phyloP scores from a whole-genome alignment of 805 yeast genomes.

The Hanseniaspora valbyensis region DNA sequence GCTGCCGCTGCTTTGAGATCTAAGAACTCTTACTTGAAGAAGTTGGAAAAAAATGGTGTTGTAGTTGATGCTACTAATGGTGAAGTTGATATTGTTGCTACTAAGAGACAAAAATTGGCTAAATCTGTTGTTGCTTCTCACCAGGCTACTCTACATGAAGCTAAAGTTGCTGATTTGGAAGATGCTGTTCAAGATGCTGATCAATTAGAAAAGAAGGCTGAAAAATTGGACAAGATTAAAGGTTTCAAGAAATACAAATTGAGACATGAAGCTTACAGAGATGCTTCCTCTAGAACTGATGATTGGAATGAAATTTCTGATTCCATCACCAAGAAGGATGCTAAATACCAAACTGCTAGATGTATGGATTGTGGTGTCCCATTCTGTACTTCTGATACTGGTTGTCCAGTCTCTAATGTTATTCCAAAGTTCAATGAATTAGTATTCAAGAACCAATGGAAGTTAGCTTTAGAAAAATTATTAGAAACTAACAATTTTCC shows the following conservation, averaged over 20 bases:
- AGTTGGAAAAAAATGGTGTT: conserved; percentile 56
- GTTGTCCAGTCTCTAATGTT: conserved; percentile 93
- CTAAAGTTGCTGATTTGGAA: conserved; percentile 78
- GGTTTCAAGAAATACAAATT: conserved; percentile 93
- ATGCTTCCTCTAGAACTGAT: conserved; percentile 58
- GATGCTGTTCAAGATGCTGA: conserved; percentile 68
- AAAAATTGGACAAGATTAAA: conserved; percentile 61
- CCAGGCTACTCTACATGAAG: conserved; percentile 44
- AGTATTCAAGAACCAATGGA: conserved; percentile 91
- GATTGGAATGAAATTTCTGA: conserved; percentile 90
- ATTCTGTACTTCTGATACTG: conserved; percentile 94
- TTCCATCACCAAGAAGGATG: conserved; percentile 73
- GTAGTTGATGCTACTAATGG: conserved; percentile 85
- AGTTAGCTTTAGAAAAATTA: conserved; percentile 79
- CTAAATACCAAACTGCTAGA: conserved; percentile 85
- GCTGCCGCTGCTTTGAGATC: conserved; percentile 51
- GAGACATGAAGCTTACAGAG: conserved; percentile 76
- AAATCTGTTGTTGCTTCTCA: conserved; percentile 33
- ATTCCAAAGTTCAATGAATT: conserved; percentile 98
- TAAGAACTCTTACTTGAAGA: conserved; percentile 52
- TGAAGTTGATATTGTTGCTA: conserved; percentile 38
- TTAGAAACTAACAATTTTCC: conserved; percentile 97
- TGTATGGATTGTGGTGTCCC: conserved; percentile 99
- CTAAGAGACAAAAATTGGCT: conserved; percentile 29
- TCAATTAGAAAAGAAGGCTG: conserved; percentile 51